Evolutionary conservation across 2,329 filamentous ascomycete genomes (phyloP).

Genomic region (Lecanicillium sp.): DNA sequence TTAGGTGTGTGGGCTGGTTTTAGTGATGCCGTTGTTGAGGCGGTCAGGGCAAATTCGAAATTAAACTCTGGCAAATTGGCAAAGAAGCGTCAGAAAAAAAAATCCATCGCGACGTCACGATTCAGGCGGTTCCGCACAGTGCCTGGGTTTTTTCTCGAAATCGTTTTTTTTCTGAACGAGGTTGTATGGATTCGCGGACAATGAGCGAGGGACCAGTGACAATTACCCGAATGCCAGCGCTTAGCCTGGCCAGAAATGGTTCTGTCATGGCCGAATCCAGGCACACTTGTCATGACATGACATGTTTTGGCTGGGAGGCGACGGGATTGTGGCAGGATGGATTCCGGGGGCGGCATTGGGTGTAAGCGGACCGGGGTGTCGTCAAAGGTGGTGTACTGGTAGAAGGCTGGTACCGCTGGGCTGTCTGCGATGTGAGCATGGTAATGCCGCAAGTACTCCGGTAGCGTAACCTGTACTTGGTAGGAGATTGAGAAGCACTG

Average conservation of each 20-base stretch:
- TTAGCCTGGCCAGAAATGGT: not conserved
- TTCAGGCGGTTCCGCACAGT: not conserved
- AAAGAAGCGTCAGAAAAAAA: not conserved
- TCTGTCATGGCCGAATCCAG: not conserved
- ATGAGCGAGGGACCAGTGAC: no score
- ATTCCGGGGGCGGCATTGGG: constrained; percentile 1
- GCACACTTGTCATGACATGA: not conserved
- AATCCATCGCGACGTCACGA: not conserved
- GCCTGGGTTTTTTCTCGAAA: not conserved
- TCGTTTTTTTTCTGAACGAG: no score
- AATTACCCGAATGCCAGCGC: no score
- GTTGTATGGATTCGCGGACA: not conserved
- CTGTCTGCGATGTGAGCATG: no score
- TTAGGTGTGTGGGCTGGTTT: not conserved
- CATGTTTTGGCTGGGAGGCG: not conserved
- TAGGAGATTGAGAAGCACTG: no score
- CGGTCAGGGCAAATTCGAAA: constrained; percentile 5
- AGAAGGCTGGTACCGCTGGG: no score
- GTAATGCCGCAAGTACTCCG: not conserved
- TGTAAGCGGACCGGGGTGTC: not conserved
- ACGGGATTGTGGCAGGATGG: constrained; percentile 6
- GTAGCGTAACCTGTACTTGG: no score
- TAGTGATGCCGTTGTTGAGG: not conserved
- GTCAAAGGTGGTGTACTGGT: no score
- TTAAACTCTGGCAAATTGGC: not conserved